A percentile compares a stretch with the other conserved stretches of the same genome.
Conservation (phyloP, 2,329 filamentous ascomycete species). For the Pseudovirgaria hyperparasitica region DNA sequence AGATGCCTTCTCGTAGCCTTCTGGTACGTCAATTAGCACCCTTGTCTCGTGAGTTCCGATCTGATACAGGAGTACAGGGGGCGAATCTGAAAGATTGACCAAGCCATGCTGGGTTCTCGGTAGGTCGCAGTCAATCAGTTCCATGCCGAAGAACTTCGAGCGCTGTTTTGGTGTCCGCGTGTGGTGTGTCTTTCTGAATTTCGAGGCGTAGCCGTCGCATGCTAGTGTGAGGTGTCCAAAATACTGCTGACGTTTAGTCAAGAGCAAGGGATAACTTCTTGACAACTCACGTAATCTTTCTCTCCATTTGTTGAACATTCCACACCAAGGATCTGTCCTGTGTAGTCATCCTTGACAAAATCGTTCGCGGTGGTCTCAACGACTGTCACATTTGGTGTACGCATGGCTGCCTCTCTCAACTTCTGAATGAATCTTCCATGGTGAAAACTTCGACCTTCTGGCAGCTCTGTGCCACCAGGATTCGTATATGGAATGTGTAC, state of each 20-base stretch:
- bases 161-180: slow-evolving; percentile 53
- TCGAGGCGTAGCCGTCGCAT: slow-evolving; percentile 84
- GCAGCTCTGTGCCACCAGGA: slow-evolving; percentile 31
- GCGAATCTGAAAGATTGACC: slow-evolving; percentile 67
- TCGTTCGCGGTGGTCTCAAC: slow-evolving; percentile 78
- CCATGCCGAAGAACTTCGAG: slow-evolving; percentile 86
- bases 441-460: slow-evolving; percentile 75
- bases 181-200: slow-evolving; percentile 74
- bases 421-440: slow-evolving; percentile 86
- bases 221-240: slow-evolving; percentile 82
- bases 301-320: slow-evolving; percentile 54
- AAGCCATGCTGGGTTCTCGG: slow-evolving; percentile 68
- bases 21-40: slow-evolving; percentile 76
- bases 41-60: slow-evolving; percentile 93
- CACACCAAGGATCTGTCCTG: slow-evolving; percentile 69
- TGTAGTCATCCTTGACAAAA: slow-evolving; percentile 57
- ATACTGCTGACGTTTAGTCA: slow-evolving; percentile 41
- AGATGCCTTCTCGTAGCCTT: slow-evolving; percentile 60
- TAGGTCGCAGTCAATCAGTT: slow-evolving; percentile 77
- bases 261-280: background rate
- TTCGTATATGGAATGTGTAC: slow-evolving; percentile 70
- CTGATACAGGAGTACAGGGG: slow-evolving; percentile 85
- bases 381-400: slow-evolving; percentile 72
- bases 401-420: slow-evolving; percentile 61
- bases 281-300: slow-evolving; percentile 39